phyloP scores from a whole-genome alignment of 495 filamentous ascomycete genomes.

The Penicillium coprophilum region DNA sequence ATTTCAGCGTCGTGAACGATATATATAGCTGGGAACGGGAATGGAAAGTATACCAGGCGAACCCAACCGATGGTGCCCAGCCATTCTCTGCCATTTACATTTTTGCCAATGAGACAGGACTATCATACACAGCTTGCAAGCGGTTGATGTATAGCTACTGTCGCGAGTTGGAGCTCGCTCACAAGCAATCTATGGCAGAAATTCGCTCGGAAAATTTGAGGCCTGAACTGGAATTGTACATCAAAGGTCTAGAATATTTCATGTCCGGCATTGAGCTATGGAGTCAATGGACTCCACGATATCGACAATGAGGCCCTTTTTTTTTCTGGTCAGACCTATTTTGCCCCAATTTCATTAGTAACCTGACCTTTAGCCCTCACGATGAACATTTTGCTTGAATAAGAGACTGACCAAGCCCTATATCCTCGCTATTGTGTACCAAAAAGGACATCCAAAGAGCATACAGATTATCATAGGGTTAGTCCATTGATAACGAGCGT shows the following conservation, averaged over 20 bases:
- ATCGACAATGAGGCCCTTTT: constrained; percentile 11
- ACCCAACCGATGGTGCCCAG: constrained; percentile 20
- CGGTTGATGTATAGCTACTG: constrained; percentile 22
- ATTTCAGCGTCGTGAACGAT: constrained; percentile 25
- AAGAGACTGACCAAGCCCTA: not conserved
- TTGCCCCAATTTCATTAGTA: not conserved
- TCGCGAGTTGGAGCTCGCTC: constrained; percentile 20
- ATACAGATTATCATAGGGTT: too few species aligned
- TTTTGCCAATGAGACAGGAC: constrained; percentile 21
- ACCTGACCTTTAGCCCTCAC: not conserved
- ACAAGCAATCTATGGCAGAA: constrained; percentile 8
- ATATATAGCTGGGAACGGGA: constrained; percentile 29
- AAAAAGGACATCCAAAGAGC: not conserved
- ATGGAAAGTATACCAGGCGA: constrained; percentile 19
- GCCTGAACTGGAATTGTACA: constrained; percentile 20
- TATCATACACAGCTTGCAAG: constrained; percentile 22
- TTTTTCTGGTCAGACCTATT: constrained; percentile 1
- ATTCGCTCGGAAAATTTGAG: constrained; percentile 1
- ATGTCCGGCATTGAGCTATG: constrained; percentile 27
- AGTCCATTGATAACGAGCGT: too few species aligned
- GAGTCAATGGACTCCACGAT: constrained; percentile 27
- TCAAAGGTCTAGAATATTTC: constrained; percentile 21
- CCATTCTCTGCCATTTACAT: constrained; percentile 26
- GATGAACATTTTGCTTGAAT: not conserved
- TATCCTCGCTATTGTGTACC: not conserved